These are phyloP conservation scores for Neonectria punicea DNA, from an alignment of 2,329 filamentous ascomycete species.

Conservation along the genomic window DNA sequence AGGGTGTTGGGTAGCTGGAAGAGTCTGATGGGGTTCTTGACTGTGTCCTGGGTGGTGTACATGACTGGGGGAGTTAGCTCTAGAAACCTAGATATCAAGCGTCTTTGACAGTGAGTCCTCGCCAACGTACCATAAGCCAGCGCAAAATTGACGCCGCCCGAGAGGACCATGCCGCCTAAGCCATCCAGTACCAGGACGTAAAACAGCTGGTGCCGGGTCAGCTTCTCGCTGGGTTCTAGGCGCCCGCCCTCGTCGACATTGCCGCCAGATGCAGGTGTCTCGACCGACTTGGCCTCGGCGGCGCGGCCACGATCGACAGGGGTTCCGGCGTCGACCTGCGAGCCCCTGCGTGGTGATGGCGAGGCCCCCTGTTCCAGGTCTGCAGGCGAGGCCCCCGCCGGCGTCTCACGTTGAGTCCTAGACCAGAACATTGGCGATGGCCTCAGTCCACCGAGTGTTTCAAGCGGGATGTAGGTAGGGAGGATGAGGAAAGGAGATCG, in stretches of 20 bases:
- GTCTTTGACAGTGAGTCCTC: not conserved
- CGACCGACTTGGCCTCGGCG: not conserved
- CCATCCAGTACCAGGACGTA: slow-evolving; percentile 61
- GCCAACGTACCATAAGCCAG: slow-evolving; percentile 57
- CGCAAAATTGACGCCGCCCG: slow-evolving; percentile 61
- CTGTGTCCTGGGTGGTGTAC: slow-evolving; percentile 55
- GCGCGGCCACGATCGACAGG: slow-evolving; percentile 17
- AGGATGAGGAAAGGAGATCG: not conserved
- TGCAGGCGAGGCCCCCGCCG: slow-evolving; percentile 32
- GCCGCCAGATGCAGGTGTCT: not conserved
- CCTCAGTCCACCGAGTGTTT: slow-evolving; percentile 17
- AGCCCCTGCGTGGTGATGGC: slow-evolving; percentile 19
- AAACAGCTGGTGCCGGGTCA: slow-evolving; percentile 55
- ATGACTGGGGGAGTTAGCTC: slow-evolving; percentile 50
- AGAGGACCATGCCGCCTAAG: slow-evolving; percentile 55
- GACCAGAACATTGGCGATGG: slow-evolving; percentile 24
- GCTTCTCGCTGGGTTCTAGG: slow-evolving; percentile 49
- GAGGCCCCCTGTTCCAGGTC: slow-evolving; percentile 32
- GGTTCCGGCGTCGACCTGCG: slow-evolving; percentile 18
- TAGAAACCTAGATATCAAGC: no score
- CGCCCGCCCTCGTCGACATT: not conserved
- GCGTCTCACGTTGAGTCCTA: slow-evolving; percentile 37
- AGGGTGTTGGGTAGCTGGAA: slow-evolving; percentile 63
- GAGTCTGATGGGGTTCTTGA: slow-evolving; percentile 54
- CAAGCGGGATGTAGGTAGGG: not conserved